Conservation (phyloP, 2,329 filamentous ascomycete genomes). For the Sporothrix mexicana region DNA sequence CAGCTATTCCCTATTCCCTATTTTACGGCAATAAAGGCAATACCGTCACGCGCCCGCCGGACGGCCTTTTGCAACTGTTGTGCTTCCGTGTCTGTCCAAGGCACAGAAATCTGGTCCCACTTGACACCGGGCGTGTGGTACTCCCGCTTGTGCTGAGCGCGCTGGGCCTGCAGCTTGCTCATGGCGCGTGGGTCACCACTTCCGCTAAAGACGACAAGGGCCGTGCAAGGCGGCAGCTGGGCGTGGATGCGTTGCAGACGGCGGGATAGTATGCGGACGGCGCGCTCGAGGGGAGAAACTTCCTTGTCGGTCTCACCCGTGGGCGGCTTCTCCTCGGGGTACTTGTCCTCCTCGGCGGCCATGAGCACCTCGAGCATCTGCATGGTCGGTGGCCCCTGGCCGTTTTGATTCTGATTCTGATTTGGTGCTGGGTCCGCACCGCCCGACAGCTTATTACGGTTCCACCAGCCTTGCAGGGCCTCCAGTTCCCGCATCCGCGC, state of each 20-base stretch:
- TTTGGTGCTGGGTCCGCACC: constrained; percentile 38
- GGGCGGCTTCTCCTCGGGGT: neutral
- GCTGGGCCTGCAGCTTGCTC: constrained; percentile 65
- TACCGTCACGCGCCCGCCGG: constrained; percentile 62
- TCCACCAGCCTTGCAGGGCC: constrained; percentile 71
- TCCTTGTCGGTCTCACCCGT: neutral
- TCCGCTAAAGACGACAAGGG: constrained; percentile 68
- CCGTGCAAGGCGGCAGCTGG: constrained; percentile 67
- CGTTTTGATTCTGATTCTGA: constrained; percentile 39
- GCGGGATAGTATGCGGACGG: constrained; percentile 53
- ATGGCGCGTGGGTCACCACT: constrained; percentile 72
- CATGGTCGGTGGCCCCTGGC: constrained; percentile 46
- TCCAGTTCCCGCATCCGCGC: constrained; percentile 70
- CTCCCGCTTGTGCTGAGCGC: constrained; percentile 66
- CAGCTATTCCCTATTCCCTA: neutral
- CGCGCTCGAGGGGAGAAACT: constrained; percentile 50
- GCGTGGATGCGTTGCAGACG: constrained; percentile 63
- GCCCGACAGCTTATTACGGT: constrained; percentile 55
- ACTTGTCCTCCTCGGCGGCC: constrained; percentile 32
- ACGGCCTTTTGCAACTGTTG: constrained; percentile 66
- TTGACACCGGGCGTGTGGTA: constrained; percentile 67
- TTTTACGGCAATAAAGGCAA: constrained; percentile 70
- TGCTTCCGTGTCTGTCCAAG: constrained; percentile 71
- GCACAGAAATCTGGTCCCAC: constrained; percentile 70
- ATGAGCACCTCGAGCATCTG: constrained; percentile 37